Conservation (phyloP, 768 basidiomycete species). For the Tubosaeta sp. region DNA sequence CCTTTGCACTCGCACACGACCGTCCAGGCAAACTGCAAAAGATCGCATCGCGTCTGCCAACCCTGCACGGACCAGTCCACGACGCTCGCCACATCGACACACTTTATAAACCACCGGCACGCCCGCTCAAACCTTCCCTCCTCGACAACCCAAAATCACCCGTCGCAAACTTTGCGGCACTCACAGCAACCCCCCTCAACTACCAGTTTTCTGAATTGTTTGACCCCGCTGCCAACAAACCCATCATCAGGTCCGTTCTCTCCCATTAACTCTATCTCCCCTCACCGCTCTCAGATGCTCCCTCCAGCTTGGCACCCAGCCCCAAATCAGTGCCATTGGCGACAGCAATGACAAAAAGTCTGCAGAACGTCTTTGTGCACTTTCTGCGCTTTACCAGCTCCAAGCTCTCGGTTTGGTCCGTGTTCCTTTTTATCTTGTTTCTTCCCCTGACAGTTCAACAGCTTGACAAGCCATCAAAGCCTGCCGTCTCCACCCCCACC, state of each 20-base stretch:
- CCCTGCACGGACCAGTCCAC: conserved; percentile 32
- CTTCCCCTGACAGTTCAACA: conserved; percentile 7
- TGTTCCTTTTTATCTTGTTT: conserved; percentile 8
- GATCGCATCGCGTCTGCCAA: background rate
- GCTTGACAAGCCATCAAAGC: conserved; percentile 31
- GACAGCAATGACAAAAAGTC: conserved; percentile 56
- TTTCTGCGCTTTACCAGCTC: conserved; percentile 72
- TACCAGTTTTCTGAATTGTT: conserved; percentile 14
- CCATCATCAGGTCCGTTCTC: conserved; percentile 22
- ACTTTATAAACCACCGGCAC: conserved; percentile 10
- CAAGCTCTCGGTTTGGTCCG: conserved; percentile 60
- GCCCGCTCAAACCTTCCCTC: conserved; percentile 27
- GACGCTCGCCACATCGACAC: conserved; percentile 32
- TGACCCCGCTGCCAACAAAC: conserved; percentile 9
- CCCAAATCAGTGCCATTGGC: conserved; percentile 54
- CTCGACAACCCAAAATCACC: conserved; percentile 51
- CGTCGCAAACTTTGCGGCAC: conserved; percentile 39
- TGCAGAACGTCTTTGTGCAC: conserved; percentile 70
- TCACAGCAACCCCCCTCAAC: conserved; percentile 8
- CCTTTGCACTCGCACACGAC: conserved; percentile 1
- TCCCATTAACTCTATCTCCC: background rate
- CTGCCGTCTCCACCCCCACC: conserved; percentile 1
- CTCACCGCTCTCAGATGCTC: conserved; percentile 18
- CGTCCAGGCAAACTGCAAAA: conserved; percentile 20
- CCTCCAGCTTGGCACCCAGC: conserved; percentile 25